Evolutionary conservation across 2,329 filamentous ascomycete species (phyloP).

Genomic region (Colletotrichum sp.): DNA sequence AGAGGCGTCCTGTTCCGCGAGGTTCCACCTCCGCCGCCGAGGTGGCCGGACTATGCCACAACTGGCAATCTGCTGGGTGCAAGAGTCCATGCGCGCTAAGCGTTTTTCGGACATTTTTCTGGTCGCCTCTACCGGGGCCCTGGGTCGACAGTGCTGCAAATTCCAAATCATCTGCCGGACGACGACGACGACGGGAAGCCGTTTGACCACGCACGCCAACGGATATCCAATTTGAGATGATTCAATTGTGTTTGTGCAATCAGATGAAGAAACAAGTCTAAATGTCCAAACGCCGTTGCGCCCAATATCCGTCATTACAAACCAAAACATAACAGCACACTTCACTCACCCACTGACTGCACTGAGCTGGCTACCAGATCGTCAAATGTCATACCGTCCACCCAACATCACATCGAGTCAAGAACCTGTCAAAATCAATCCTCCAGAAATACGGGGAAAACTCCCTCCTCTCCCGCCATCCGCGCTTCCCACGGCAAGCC

Average conservation of each 20-base stretch:
- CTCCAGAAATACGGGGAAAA: neutral
- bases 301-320: neutral
- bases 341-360: neutral
- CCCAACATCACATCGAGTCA: neutral
- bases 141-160: neutral
- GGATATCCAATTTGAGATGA: neutral
- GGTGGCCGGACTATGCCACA: constrained; percentile 6
- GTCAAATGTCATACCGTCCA: neutral
- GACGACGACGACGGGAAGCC: neutral
- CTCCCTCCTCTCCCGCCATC: neutral
- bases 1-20: neutral
- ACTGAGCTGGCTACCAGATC: no score
- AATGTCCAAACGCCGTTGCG: neutral
- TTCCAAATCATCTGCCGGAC: constrained; percentile 12
- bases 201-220: neutral
- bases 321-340: neutral
- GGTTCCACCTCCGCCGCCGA: neutral
- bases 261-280: neutral
- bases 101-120: neutral
- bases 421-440: neutral
- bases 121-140: neutral
- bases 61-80: constrained; percentile 1
- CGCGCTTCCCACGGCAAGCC: constrained; percentile 1
- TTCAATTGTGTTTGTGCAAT: neutral
- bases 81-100: neutral